Evolutionary conservation across 2,329 filamentous ascomycete species (phyloP).

Genomic region (Coleophoma cylindrospora): DNA sequence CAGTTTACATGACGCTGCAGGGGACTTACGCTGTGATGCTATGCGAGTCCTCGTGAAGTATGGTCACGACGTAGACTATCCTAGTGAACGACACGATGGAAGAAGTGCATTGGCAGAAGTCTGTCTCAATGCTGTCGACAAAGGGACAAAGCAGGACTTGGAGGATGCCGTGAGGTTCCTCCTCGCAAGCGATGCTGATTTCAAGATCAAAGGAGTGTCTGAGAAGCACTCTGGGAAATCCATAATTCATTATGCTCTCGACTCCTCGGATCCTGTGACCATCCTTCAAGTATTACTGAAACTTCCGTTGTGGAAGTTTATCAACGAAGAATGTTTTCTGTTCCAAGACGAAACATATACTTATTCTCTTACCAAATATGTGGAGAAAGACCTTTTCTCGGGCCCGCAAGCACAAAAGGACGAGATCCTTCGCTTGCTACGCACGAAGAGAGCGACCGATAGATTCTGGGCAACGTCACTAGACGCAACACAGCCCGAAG

Average conservation of each 20-base stretch:
- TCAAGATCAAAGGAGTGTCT: conserved; percentile 26
- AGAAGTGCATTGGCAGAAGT: conserved; percentile 60
- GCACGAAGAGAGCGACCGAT: conserved; percentile 8
- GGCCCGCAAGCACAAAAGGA: conserved; percentile 10
- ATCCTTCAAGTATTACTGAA: conserved; percentile 54
- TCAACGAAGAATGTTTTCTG: conserved; percentile 55
- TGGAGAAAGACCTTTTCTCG: conserved; percentile 23
- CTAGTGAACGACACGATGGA: conserved; percentile 57
- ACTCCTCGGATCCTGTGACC: conserved; percentile 47
- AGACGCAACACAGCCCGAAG: conserved; percentile 8
- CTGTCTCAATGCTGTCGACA: conserved; percentile 40
- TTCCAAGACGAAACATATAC: conserved; percentile 46
- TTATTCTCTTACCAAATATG: conserved; percentile 63
- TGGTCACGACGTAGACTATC: conserved; percentile 60
- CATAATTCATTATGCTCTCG: conserved; percentile 54
- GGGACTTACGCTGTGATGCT: conserved; percentile 50
- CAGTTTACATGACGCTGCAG: conserved; percentile 60
- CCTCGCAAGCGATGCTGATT: conserved; percentile 49
- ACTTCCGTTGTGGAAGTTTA: conserved; percentile 54
- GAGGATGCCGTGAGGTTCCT: conserved; percentile 51
- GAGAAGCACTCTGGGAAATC: conserved; percentile 54
- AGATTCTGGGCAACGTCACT: conserved; percentile 11
- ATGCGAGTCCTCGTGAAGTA: conserved; percentile 52
- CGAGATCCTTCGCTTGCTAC: conserved; percentile 6
- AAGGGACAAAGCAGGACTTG: conserved; percentile 10